Conservation (phyloP, 257 asterid species). For the Anisodus acutangulus region DNA sequence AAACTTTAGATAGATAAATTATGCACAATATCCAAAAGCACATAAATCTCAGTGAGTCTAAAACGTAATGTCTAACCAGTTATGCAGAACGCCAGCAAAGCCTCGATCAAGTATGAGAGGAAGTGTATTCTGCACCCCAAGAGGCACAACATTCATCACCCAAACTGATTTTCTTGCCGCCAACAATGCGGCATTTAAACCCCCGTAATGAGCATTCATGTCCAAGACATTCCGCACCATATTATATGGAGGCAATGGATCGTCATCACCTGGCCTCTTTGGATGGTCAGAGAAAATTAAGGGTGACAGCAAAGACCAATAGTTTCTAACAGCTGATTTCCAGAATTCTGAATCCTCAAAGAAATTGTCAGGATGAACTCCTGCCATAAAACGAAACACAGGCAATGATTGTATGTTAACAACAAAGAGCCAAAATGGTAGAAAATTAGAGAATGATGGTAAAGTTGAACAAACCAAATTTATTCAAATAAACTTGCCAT, state of each 20-base stretch:
- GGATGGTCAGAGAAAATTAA: slow-evolving; percentile 97
- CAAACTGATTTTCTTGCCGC: slow-evolving; percentile 80
- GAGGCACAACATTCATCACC: slow-evolving; percentile 97
- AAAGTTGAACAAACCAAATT: slow-evolving; percentile 15
- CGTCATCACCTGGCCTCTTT: slow-evolving; percentile 94
- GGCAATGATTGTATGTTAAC: neutral
- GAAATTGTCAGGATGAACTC: slow-evolving; percentile 74
- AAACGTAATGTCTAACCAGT: slow-evolving; percentile 57
- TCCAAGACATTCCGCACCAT: slow-evolving; percentile 97
- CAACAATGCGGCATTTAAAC: slow-evolving; percentile 67
- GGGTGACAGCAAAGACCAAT: slow-evolving; percentile 97
- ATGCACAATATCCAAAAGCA: neutral
- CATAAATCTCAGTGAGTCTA: neutral
- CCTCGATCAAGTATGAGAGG: slow-evolving; percentile 81
- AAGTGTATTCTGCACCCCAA: slow-evolving; percentile 68
- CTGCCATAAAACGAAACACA: slow-evolving; percentile 44
- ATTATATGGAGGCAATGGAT: slow-evolving; percentile 88
- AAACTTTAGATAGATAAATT: neutral
- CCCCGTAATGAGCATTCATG: slow-evolving; percentile 91
- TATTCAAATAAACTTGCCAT: slow-evolving; percentile 57
- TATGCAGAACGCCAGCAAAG: slow-evolving; percentile 78
- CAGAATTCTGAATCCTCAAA: slow-evolving; percentile 71
- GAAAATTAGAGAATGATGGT: slow-evolving; percentile 3
- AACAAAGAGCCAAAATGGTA: slow-evolving; percentile 16
- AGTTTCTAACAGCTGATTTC: slow-evolving; percentile 75